Percentiles rank a stretch among this genome's conserved stretches.
Conservation (phyloP, 1,284 basidiomycete genomes). For the Moniliella sp. region DNA sequence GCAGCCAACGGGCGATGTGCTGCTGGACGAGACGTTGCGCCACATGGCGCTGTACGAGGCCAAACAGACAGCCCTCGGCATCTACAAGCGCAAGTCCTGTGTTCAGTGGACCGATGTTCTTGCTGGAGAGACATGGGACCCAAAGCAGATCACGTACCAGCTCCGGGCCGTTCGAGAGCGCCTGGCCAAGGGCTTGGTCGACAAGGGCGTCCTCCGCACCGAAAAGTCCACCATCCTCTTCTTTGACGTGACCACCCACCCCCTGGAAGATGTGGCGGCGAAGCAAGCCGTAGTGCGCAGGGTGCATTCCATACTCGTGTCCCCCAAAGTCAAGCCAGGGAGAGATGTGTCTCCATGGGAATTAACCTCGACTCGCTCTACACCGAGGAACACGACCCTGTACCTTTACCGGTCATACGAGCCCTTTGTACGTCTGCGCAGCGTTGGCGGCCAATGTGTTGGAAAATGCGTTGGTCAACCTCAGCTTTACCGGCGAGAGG, state of each 20-base stretch:
- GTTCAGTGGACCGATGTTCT: too few relatives aligned
- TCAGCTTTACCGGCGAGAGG: conserved; percentile 22
- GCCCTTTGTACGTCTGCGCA: conserved; percentile 19
- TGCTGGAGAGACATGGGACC: conserved; percentile 33
- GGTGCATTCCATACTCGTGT: too few relatives aligned
- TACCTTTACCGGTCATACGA: conserved; percentile 13
- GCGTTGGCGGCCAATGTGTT: conserved; percentile 26
- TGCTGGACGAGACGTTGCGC: conserved; percentile 29
- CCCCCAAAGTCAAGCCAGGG: too few relatives aligned
- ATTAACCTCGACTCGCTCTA: too few relatives aligned
- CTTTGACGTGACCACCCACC: conserved; percentile 34
- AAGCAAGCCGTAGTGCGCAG: conserved; percentile 30
- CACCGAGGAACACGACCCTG: not conserved
- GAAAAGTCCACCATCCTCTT: conserved; percentile 32
- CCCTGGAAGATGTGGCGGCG: conserved; percentile 18
- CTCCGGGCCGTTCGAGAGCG: conserved; percentile 32
- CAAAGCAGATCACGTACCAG: conserved; percentile 30
- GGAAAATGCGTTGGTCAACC: conserved; percentile 26
- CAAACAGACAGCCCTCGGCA: too few relatives aligned
- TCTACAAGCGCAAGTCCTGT: too few relatives aligned
- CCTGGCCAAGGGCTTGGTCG: conserved; percentile 28
- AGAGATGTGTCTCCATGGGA: too few relatives aligned
- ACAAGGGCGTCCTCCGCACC: conserved; percentile 32
- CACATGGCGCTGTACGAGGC: conserved; percentile 15
- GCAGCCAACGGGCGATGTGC: conserved; percentile 25